Percentiles rank a stretch among this genome's conserved stretches.
Conservation (phyloP, 1,284 basidiomycete species). For the Malassezia slooffiae region DNA sequence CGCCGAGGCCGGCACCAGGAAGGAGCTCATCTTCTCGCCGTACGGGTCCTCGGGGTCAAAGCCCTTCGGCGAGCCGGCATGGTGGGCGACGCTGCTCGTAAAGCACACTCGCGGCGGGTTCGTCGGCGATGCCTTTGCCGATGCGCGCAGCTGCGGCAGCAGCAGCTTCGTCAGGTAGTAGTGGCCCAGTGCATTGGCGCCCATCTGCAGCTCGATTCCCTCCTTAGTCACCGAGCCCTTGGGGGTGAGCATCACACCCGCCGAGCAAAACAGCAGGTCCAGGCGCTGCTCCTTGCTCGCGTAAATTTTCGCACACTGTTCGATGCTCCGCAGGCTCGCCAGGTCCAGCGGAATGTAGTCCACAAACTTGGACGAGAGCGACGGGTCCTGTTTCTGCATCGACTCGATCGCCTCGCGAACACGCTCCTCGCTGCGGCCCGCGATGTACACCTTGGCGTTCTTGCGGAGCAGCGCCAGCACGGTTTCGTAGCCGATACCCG, state of each 20-base stretch:
- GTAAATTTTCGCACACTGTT: conserved; percentile 17
- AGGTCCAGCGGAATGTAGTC: conserved; percentile 24
- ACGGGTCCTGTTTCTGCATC: neutral
- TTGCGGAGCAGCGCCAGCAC: conserved; percentile 21
- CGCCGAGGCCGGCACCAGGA: conserved; percentile 3
- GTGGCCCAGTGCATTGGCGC: conserved; percentile 27
- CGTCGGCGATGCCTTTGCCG: conserved; percentile 1
- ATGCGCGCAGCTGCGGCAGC: conserved; percentile 16
- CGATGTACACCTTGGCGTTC: conserved; percentile 31
- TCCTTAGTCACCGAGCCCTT: conserved; percentile 14
- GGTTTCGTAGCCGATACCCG: conserved; percentile 33
- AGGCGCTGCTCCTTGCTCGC: conserved; percentile 14
- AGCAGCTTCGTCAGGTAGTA: conserved; percentile 25
- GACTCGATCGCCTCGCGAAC: conserved; percentile 11
- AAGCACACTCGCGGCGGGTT: conserved; percentile 16
- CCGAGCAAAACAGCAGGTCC: conserved; percentile 27
- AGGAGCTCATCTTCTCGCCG: neutral
- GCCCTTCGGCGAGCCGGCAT: conserved; percentile 3
- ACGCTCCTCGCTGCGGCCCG: conserved; percentile 6
- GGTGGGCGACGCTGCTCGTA: conserved; percentile 22
- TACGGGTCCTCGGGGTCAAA: conserved; percentile 7
- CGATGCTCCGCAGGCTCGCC: conserved; percentile 17
- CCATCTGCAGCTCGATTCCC: conserved; percentile 29
- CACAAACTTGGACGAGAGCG: conserved; percentile 8
- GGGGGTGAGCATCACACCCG: conserved; percentile 22